Percentiles rank a stretch among this genome's conserved stretches.
Conservation (phyloP, 1,284 basidiomycete genomes). For the Tilletia walkeri region DNA sequence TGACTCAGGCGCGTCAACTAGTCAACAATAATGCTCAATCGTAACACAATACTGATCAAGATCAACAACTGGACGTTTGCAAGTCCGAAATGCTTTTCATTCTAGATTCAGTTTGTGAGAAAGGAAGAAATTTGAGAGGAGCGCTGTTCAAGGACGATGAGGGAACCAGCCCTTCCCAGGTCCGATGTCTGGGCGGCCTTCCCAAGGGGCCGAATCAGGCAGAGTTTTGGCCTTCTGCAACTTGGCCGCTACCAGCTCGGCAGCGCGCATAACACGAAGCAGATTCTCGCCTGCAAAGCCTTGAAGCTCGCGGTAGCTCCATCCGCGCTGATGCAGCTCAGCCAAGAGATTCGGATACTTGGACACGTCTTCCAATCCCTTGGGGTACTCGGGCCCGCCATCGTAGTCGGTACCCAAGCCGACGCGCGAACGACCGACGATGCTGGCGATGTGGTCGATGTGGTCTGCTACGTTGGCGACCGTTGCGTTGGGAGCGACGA, state of each 20-base stretch:
- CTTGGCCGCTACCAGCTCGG: constrained; percentile 16
- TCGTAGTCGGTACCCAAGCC: constrained; percentile 32
- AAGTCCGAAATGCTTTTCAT: too few relatives aligned
- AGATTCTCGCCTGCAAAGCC: constrained; percentile 27
- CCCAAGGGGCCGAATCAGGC: constrained; percentile 23
- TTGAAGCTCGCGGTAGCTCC: constrained; percentile 22
- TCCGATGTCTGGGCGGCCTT: constrained; percentile 17
- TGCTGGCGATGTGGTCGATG: constrained; percentile 27
- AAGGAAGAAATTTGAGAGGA: too few relatives aligned
- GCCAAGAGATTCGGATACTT: constrained; percentile 24
- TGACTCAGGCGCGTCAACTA: background rate
- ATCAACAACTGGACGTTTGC: too few relatives aligned
- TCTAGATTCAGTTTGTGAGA: too few relatives aligned
- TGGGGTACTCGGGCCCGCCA: constrained; percentile 19
- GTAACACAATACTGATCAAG: too few relatives aligned
- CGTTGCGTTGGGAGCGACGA: constrained; percentile 23
- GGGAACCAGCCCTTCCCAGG: constrained; percentile 7
- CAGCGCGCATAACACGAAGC: constrained; percentile 23
- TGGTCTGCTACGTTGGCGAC: constrained; percentile 28
- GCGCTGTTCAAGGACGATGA: background rate
- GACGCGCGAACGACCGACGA: constrained; percentile 25
- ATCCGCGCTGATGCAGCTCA: constrained; percentile 20
- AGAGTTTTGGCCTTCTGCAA: background rate
- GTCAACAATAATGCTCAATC: background rate
- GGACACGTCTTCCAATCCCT: constrained; percentile 27